Conservation (phyloP, 768 basidiomycete species). For the Rossbeevera mucosa region DNA sequence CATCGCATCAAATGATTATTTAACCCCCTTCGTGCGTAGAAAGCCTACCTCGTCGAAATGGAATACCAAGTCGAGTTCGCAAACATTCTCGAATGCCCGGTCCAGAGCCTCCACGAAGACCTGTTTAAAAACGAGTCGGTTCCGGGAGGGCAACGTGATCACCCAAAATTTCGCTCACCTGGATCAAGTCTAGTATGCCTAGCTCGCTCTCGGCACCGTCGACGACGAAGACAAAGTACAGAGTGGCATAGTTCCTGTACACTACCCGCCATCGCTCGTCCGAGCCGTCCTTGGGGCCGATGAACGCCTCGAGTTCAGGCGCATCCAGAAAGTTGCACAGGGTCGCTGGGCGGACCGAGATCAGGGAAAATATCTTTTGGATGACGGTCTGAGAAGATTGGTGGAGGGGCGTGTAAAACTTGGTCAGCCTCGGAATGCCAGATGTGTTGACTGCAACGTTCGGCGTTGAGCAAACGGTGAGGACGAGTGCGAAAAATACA, state of each 20-base stretch:
- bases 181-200: slow-evolving; percentile 92
- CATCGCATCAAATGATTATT: not conserved
- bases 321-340: slow-evolving; percentile 97
- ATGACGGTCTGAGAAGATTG: slow-evolving; percentile 60
- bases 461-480: slow-evolving; percentile 17
- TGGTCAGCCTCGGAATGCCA: slow-evolving; percentile 78
- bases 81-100: slow-evolving; percentile 95
- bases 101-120: slow-evolving; percentile 98
- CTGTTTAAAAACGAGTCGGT: slow-evolving; percentile 24
- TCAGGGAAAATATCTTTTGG: slow-evolving; percentile 85
- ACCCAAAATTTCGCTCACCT: slow-evolving; percentile 48
- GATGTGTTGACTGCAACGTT: slow-evolving; percentile 81
- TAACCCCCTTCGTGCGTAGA: not conserved
- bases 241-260: slow-evolving; percentile 92
- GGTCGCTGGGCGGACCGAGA: slow-evolving; percentile 73
- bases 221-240: slow-evolving; percentile 96
- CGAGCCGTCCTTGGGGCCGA: slow-evolving; percentile 47
- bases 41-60: slow-evolving; percentile 92
- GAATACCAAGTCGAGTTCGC: slow-evolving; percentile 96
- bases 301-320: slow-evolving; percentile 73
- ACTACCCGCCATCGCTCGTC: slow-evolving; percentile 80
- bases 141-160: not conserved
- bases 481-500: slow-evolving; percentile 17
- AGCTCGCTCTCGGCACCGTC: slow-evolving; percentile 96
- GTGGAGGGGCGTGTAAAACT: slow-evolving; percentile 82